These are phyloP conservation scores for Fusarium begoniae DNA, from an alignment of 2,329 filamentous ascomycete species.

Conservation along the genomic window DNA sequence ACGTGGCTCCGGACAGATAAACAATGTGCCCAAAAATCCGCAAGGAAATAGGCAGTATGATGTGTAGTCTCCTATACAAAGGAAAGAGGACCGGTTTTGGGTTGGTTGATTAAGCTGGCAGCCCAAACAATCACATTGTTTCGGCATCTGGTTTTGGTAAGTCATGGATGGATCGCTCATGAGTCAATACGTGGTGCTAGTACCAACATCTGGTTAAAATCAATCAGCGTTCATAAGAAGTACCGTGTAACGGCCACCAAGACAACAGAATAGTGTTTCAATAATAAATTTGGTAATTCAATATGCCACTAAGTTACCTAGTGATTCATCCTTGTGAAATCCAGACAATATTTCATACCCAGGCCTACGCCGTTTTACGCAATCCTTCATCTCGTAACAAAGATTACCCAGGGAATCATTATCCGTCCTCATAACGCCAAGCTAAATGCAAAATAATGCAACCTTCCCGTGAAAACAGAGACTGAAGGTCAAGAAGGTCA, in stretches of 20 bases:
- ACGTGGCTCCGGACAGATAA: not conserved
- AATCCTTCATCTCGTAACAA: not conserved
- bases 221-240: too few relatives aligned
- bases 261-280: not conserved
- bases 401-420: constrained; percentile 26
- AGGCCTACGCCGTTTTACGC: constrained; percentile 1
- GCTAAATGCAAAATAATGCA: constrained; percentile 34
- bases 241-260: not conserved
- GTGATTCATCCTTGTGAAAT: not conserved
- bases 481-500: not conserved
- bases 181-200: not conserved
- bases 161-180: not conserved
- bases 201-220: not conserved
- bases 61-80: not conserved
- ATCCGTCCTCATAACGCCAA: constrained; percentile 31
- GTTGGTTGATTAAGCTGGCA: not conserved
- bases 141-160: too few relatives aligned
- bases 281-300: constrained; percentile 26
- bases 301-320: not conserved
- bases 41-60: not conserved
- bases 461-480: constrained; percentile 5
- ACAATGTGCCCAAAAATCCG: not conserved
- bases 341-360: not conserved
- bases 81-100: not conserved
- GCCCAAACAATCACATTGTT: not conserved